Conservation (phyloP, 495 filamentous ascomycete species). For the Saxophila tyrrhenica region DNA sequence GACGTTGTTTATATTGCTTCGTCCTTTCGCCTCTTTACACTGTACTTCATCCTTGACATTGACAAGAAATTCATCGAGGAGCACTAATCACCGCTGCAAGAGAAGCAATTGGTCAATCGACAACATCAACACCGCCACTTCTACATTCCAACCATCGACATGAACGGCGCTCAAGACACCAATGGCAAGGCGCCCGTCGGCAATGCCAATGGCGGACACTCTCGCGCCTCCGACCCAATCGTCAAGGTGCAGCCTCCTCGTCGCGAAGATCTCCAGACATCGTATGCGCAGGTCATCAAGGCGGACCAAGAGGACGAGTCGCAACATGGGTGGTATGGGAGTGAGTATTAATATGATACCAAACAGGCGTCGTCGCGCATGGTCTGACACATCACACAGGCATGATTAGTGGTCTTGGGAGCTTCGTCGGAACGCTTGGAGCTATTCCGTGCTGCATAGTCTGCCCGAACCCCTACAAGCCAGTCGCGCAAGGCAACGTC, state of each 20-base stretch:
- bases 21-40: not conserved
- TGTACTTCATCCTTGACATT: not conserved
- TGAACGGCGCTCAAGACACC: not conserved
- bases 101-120: too few relatives aligned
- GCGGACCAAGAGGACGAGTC: slow-evolving; percentile 55
- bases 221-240: slow-evolving; percentile 25
- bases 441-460: slow-evolving; percentile 86
- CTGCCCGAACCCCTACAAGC: slow-evolving; percentile 95
- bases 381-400: slow-evolving; percentile 65
- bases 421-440: slow-evolving; percentile 65
- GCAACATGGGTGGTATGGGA: slow-evolving; percentile 80
- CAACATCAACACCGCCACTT: not conserved
- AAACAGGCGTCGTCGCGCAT: not conserved
- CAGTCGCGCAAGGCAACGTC: slow-evolving; percentile 68
- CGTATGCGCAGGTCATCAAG: slow-evolving; percentile 67
- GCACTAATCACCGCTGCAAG: too few relatives aligned
- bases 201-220: not conserved
- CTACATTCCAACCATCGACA: not conserved
- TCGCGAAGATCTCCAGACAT: slow-evolving; percentile 74
- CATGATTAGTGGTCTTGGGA: slow-evolving; percentile 73
- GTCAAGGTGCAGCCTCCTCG: slow-evolving; percentile 75
- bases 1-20: not conserved
- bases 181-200: slow-evolving; percentile 15
- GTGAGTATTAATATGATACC: not conserved
- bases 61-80: not conserved